Percentiles rank a stretch among this genome's conserved stretches.
Evolutionary conservation across 495 filamentous ascomycete species (phyloP).

Genomic region (Aspergillus mulundensis): DNA sequence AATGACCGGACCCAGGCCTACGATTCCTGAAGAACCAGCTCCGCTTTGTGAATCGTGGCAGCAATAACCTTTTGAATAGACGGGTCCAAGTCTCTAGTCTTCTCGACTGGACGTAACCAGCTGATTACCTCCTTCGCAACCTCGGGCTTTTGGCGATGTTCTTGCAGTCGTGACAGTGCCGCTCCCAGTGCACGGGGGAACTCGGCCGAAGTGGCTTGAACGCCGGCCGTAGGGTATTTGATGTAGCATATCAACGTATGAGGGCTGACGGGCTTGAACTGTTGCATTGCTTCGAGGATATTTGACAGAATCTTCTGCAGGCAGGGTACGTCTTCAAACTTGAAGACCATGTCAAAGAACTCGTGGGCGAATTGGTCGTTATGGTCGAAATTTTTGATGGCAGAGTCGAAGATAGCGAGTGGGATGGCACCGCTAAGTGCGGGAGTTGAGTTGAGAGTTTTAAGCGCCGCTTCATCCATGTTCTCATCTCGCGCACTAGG

Average conservation of each 20-base stretch:
- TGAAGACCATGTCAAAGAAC: conserved; percentile 76
- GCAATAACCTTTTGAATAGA: conserved; percentile 62
- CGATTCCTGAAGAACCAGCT: conserved; percentile 25
- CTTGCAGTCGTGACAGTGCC: conserved; percentile 57
- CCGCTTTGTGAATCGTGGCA: conserved; percentile 47
- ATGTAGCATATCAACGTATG: conserved; percentile 65
- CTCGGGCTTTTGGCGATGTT: conserved; percentile 24
- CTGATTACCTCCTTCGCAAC: conserved; percentile 53
- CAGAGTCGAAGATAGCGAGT: conserved; percentile 84
- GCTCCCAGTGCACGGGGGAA: conserved; percentile 71
- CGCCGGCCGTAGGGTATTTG: conserved; percentile 62
- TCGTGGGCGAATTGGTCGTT: conserved; percentile 59
- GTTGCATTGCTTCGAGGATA: conserved; percentile 60
- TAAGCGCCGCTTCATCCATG: conserved; percentile 47
- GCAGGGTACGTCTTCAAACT: conserved; percentile 61
- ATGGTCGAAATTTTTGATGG: conserved; percentile 68
- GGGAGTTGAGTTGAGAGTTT: conserved; percentile 70
- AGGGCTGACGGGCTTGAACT: conserved; percentile 53
- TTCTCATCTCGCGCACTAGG: conserved; percentile 50
- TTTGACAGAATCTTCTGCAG: conserved; percentile 68
- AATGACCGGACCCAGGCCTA: conserved; percentile 14
- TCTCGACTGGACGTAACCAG: conserved; percentile 57
- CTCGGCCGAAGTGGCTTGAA: conserved; percentile 55
- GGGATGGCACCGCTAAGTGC: conserved; percentile 88
- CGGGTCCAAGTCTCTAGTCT: conserved; percentile 56